Percentiles rank a stretch among this genome's conserved stretches.
Conservation (phyloP, 1,284 basidiomycete genomes). For the Mycena citricolor region DNA sequence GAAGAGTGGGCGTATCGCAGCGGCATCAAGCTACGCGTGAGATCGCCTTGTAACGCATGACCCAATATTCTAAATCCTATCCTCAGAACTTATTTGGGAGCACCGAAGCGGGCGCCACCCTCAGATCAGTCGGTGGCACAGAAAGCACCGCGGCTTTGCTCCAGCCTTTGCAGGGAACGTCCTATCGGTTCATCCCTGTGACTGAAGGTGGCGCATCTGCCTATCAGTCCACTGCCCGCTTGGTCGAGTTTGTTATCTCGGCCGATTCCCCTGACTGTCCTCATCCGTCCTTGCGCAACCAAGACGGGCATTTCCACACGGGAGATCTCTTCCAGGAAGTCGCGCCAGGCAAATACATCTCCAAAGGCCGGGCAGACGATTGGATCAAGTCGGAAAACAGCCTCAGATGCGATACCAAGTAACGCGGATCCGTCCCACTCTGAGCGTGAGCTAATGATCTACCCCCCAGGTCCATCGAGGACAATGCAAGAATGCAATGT, state of each 20-base stretch:
- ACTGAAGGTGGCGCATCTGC: slow-evolving; percentile 28
- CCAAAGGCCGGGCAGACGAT: slow-evolving; percentile 57
- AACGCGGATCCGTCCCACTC: slow-evolving; percentile 17
- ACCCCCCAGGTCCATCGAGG: slow-evolving; percentile 57
- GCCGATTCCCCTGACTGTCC: slow-evolving; percentile 54
- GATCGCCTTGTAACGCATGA: slow-evolving; percentile 21
- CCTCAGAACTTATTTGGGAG: slow-evolving; percentile 61
- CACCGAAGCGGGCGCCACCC: slow-evolving; percentile 61
- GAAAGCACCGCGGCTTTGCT: slow-evolving; percentile 43
- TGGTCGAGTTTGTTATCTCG: slow-evolving; percentile 53
- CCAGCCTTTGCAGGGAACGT: slow-evolving; percentile 45
- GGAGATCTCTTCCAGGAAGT: slow-evolving; percentile 57
- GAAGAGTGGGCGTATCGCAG: slow-evolving; percentile 58
- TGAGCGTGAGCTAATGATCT: slow-evolving; percentile 10
- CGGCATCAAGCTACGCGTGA: slow-evolving; percentile 51
- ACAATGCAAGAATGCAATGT: slow-evolving; percentile 58
- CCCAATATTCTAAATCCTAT: slow-evolving; percentile 20
- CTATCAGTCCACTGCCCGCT: slow-evolving; percentile 35
- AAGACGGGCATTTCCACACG: slow-evolving; percentile 58
- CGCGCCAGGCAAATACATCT: slow-evolving; percentile 47
- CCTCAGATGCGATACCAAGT: slow-evolving; percentile 58
- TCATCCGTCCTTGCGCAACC: slow-evolving; percentile 43
- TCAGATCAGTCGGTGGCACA: slow-evolving; percentile 45
- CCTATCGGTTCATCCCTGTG: slow-evolving; percentile 57
- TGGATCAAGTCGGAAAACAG: slow-evolving; percentile 64